These are phyloP conservation scores for Cordyceps cicadae DNA, from an alignment of 2,329 filamentous ascomycete species.

Conservation along the genomic window DNA sequence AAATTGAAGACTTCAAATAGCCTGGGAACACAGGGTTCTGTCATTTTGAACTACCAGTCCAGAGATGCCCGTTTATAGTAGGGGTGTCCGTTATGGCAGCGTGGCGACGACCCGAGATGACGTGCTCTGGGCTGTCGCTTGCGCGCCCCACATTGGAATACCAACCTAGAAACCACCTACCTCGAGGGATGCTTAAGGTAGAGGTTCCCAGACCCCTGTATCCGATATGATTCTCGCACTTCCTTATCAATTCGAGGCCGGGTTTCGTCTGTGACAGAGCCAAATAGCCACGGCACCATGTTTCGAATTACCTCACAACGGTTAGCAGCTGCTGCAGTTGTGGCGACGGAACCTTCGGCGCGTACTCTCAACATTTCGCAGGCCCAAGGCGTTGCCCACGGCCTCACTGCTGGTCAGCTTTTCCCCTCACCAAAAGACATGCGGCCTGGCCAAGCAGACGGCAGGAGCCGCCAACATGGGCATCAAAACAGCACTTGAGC, in stretches of 20 bases:
- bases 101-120: constrained; percentile 12
- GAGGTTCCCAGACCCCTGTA: not conserved
- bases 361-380: constrained; percentile 67
- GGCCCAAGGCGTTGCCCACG: constrained; percentile 69
- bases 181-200: too few relatives aligned
- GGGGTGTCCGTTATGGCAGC: not conserved
- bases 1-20: too few relatives aligned
- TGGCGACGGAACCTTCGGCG: constrained; percentile 38
- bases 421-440: not conserved
- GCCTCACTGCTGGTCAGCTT: constrained; percentile 68
- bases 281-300: constrained; percentile 37
- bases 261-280: not conserved
- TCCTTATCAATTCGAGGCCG: constrained; percentile 1
- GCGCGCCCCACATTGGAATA: not conserved
- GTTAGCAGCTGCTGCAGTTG: constrained; percentile 43
- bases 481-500: not conserved
- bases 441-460: not conserved
- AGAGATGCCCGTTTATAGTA: not conserved
- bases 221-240: not conserved
- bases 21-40: not conserved
- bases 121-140: constrained; percentile 4
- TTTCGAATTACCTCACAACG: constrained; percentile 60
- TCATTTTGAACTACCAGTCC: not conserved
- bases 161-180: not conserved
- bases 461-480: not conserved